Conservation (phyloP, 148 eudicot genomes). For the Amaranthus hypochondriacus region DNA sequence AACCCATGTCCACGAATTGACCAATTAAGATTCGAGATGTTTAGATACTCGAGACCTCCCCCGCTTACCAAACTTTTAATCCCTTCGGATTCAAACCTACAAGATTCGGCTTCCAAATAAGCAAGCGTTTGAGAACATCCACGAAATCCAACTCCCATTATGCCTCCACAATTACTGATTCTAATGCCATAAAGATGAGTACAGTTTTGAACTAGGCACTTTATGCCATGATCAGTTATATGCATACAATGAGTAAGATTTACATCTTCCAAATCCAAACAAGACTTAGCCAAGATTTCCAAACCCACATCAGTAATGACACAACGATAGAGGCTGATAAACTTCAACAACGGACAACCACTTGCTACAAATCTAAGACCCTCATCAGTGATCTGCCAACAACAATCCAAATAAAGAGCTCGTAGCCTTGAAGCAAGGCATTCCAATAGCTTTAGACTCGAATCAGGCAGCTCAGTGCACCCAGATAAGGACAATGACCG, state of each 20-base stretch:
- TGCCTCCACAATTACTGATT: conserved; percentile 35
- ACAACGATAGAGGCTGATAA: conserved; percentile 57
- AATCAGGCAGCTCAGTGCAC: conserved; percentile 55
- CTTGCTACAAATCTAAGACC: conserved; percentile 44
- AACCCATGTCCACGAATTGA: conserved; percentile 37
- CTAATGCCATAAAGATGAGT: conserved; percentile 37
- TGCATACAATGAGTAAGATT: conserved; percentile 44
- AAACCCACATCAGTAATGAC: conserved; percentile 48
- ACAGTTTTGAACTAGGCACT: conserved; percentile 40
- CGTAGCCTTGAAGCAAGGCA: conserved; percentile 38
- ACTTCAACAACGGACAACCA: conserved; percentile 41
- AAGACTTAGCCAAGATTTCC: conserved; percentile 43
- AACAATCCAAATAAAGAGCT: conserved; percentile 50
- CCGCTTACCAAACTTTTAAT: conserved; percentile 35
- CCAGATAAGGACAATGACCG: conserved; percentile 52
- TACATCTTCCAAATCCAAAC: conserved; percentile 42
- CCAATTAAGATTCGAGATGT: conserved; percentile 31
- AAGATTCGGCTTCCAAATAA: conserved; percentile 62
- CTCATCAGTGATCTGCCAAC: conserved; percentile 45
- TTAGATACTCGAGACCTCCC: conserved; percentile 38
- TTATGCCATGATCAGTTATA: conserved; percentile 51
- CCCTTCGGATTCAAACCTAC: conserved; percentile 52
- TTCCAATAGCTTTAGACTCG: conserved; percentile 33
- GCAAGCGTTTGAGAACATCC: conserved; percentile 42
- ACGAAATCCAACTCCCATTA: conserved; percentile 51